Percentiles rank a stretch among this genome's conserved stretches.
Conservation (phyloP, 768 basidiomycete species). For the Rubroboletus satanas region DNA sequence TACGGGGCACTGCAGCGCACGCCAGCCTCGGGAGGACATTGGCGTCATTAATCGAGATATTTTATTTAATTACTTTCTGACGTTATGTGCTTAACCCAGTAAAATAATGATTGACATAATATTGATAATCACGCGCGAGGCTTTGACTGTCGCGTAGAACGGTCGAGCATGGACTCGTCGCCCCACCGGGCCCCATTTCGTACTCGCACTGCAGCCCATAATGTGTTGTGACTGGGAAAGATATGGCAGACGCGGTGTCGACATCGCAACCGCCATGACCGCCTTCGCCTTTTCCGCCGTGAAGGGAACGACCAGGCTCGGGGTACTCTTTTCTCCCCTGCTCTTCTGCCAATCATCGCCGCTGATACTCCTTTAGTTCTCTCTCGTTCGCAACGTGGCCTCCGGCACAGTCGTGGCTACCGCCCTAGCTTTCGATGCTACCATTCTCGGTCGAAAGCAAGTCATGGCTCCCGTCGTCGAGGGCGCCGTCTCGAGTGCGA, state of each 20-base stretch:
- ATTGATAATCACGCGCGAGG: slow-evolving; percentile 19
- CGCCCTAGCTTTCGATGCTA: slow-evolving; percentile 57
- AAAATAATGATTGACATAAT: background rate
- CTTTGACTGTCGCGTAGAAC: background rate
- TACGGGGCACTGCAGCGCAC: slow-evolving; percentile 8
- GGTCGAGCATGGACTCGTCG: slow-evolving; percentile 22
- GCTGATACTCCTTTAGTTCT: slow-evolving; percentile 49
- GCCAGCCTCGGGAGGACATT: slow-evolving; percentile 23
- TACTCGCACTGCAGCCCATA: background rate
- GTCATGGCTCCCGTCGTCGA: slow-evolving; percentile 57
- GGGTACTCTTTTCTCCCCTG: slow-evolving; percentile 43
- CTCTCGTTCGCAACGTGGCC: slow-evolving; percentile 59
- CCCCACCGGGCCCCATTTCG: slow-evolving; percentile 5
- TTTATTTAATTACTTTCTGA: background rate
- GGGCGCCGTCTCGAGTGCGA: slow-evolving; percentile 53
- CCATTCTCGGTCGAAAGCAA: slow-evolving; percentile 59
- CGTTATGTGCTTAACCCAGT: background rate
- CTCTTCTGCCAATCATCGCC: slow-evolving; percentile 1
- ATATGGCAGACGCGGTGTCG: slow-evolving; percentile 54
- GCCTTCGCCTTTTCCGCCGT: slow-evolving; percentile 65
- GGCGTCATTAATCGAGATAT: slow-evolving; percentile 1
- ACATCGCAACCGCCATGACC: slow-evolving; percentile 60
- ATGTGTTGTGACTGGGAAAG: slow-evolving; percentile 40
- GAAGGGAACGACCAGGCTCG: slow-evolving; percentile 64
- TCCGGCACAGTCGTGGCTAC: slow-evolving; percentile 56